A percentile compares a stretch with the other conserved stretches of the same genome.
phyloP scores from a whole-genome alignment of 305 asterid genomes.

The Fraxinus floribunda region DNA sequence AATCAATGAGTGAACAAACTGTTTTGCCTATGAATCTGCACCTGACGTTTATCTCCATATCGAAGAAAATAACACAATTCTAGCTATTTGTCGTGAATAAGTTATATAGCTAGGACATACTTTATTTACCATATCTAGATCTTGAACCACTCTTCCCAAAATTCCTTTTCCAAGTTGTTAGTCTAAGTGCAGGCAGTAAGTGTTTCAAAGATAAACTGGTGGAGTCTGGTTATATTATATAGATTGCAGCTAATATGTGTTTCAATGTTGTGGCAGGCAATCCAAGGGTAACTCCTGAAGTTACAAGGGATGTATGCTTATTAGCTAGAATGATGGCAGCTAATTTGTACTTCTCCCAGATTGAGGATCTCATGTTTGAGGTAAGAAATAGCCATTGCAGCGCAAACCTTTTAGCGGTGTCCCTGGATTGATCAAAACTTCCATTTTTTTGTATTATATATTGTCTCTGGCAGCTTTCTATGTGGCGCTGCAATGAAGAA shows the following conservation, averaged over 20 bases:
- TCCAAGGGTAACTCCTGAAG: conserved; percentile 97
- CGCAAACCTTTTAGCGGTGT: background rate
- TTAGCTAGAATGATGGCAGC: conserved; percentile 98
- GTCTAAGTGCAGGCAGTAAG: background rate
- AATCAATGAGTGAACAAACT: background rate
- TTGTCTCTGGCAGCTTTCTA: conserved; percentile 48
- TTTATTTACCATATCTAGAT: background rate
- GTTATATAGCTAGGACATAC: background rate
- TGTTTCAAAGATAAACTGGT: background rate
- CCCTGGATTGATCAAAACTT: conserved; percentile 4
- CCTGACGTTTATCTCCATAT: background rate
- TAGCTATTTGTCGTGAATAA: background rate
- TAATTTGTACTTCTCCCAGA: conserved; percentile 81
- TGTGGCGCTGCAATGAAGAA: conserved; percentile 83
- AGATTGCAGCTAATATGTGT: conserved; percentile 13
- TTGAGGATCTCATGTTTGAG: conserved; percentile 98
- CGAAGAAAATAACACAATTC: background rate
- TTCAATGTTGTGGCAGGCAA: conserved; percentile 50
- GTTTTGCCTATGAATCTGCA: background rate
- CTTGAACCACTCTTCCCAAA: background rate
- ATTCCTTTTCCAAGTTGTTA: background rate
- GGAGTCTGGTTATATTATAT: background rate
- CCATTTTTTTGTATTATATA: background rate
- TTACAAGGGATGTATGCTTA: conserved; percentile 88
- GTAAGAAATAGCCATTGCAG: conserved; percentile 28